Percentiles rank a stretch among this genome's conserved stretches.
Conservation (phyloP, 305 asterid species). For the Euphrasia arctica region DNA sequence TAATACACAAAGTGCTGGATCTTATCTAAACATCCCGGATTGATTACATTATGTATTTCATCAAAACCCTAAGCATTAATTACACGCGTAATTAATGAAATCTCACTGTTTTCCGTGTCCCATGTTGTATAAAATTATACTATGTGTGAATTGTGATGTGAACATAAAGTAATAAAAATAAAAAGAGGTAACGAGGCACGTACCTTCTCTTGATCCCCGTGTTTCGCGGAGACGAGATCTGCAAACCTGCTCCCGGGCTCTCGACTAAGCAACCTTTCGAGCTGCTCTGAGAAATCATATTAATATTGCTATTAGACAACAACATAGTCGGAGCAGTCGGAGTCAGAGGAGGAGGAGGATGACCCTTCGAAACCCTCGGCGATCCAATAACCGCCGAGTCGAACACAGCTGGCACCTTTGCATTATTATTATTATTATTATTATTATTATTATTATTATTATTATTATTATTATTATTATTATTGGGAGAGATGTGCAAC, state of each 20-base stretch:
- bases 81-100: slow-evolving; percentile 19
- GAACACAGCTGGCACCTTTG: slow-evolving; percentile 27
- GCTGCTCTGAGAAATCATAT: slow-evolving; percentile 22
- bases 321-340: slow-evolving; percentile 5
- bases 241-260: slow-evolving; percentile 38
- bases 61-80: neutral
- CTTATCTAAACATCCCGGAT: neutral
- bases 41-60: too few species aligned
- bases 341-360: neutral
- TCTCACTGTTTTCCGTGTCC: slow-evolving; percentile 7
- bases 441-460: neutral
- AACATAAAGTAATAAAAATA: neutral
- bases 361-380: slow-evolving; percentile 24
- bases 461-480: neutral
- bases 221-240: slow-evolving; percentile 88
- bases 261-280: slow-evolving; percentile 34
- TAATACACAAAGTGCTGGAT: neutral
- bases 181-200: slow-evolving; percentile 24
- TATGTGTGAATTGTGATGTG: too few species aligned
- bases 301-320: slow-evolving; percentile 23
- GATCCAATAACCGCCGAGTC: slow-evolving; percentile 12
- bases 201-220: slow-evolving; percentile 77
- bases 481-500: slow-evolving; percentile 60
- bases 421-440: neutral
- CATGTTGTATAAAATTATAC: neutral